Base-by-base conservation (phyloP, 2,329 filamentous ascomycete genomes). In the Myriangium duriaei region DNA sequence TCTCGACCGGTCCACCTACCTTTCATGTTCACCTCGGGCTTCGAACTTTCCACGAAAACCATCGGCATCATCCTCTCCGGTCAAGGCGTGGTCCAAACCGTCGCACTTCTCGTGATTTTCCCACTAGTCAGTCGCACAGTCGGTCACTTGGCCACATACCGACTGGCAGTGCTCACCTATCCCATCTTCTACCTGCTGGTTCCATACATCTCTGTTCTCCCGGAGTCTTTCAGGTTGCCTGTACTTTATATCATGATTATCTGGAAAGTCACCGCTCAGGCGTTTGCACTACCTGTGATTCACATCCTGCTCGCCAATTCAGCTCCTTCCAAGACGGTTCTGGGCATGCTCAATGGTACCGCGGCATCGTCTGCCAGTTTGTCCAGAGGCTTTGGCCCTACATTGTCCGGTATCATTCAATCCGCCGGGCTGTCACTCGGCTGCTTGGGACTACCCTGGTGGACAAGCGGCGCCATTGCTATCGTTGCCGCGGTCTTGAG, bases 211-310 rank as follows among this genome's bases (percentile, higher is more conserved):
- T 80, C 91, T 1, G 71, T 96, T 5, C 71, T 95, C 1, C 88
- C 91, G 1, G 67, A 76, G 11, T 62, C 63, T 18, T 59, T 85
- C 29, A 78, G 81, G 43, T 81, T 82, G 63, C 63, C 76, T 2
- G 83, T 81, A 15, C 76, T 94, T 35, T 88, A 86, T 53, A 51
- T 76, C 5, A 68, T 88, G 15, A 71, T 96, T 9, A 71, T 93
- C 47, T 85, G 82, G 78, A 96, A 95, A 61, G 93, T 92, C 55
- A 92, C 85, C 0, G 86, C 91, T 50, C 78, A 88, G 49, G 87
- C 85, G 32, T 78, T 95, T 60, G 80, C 87, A 0, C 96, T 94
- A 59, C 91, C 91, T 9, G 83, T 81, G 51, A 86, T 87, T 48
- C 80, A 81, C 9, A 92, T 96, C 41, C 74, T 98, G 41, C 72